Evolutionary conservation across 2,329 filamentous ascomycete species (phyloP), one percentile per base, ranked within the genome.

Genomic region (Rosellinia necatrix): DNA sequence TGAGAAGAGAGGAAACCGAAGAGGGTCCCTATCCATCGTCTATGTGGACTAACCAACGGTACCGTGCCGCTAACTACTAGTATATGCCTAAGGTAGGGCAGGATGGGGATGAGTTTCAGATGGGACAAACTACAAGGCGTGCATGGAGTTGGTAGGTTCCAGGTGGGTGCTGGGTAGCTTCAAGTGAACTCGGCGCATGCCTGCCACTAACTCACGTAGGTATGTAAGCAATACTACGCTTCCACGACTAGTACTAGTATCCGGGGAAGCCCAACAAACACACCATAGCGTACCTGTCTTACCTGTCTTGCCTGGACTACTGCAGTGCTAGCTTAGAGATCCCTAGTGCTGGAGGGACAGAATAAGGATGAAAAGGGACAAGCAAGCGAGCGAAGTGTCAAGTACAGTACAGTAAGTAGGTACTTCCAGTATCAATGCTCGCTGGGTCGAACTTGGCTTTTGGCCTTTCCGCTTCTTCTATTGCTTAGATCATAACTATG

Each of bases 41-140:
- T n/a, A n/a, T n/a, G n/a, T n/a, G n/a, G n/a, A n/a, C n/a, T n/a
- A n/a, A n/a, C n/a, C n/a, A n/a, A n/a, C n/a, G n/a, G n/a, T n/a
- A n/a, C n/a, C n/a, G n/a, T n/a, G n/a, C n/a, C 19, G 32, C 17
- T 22, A 21, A 3, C 17, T 35, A 35, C 32, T 15, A 15, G 32
- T 4, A 17, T 35, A 22, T 9, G 37, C 37, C n/a, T n/a, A 19
- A 7, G 24, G 7, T 15, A 42, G 19, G 9, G 51, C 21, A 29
- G 35, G 30, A 25, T 13, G 12, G 44, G 6, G 22, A 17, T 2
- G 30, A 44, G 30, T 49, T 55, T 55, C 37, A 55, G 38, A 55
- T 25, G 22, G 44, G 32, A 46, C 34, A 34, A 46, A 48, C 56
- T 34, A 51, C 41, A 47, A 58, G 46, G 47, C 29, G 22, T 51